Base-by-base conservation (phyloP, 306 rosid species). In the Lithocarpus polystachyus region DNA sequence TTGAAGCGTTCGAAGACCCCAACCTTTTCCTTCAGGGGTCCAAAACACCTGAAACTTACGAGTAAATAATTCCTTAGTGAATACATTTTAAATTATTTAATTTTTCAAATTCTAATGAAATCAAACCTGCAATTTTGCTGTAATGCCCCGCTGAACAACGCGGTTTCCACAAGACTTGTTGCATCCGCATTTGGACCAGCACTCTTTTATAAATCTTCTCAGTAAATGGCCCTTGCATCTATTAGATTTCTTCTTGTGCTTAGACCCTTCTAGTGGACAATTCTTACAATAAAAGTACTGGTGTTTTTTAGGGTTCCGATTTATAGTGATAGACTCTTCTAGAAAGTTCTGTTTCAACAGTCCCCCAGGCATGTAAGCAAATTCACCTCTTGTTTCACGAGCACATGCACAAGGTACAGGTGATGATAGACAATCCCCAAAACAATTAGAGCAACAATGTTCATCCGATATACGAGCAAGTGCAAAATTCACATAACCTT, bases 21-120 rank as follows among this genome's bases (percentile, higher is more conserved):
- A 82, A 8, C 86, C 82, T 68, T 78, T 82, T 35, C 86, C 86
- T 24, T 82, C 79, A 0, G 73, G 68, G 2, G 82, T 78, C 29
- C 17, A 57, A 77, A 78, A 78, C 59, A 82, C 82, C 86, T 82
- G 56, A 52, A 68, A 68, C 54, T 54, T 68, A 69, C 52, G 48
- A 26, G 35, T 10, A 26, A 18, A 65, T 26, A 28, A 65, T 5
- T 19, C 5, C n/a, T 65, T 12, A 72, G 61, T 24, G 54, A 5
- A 2, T 12, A 48, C 5, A 48, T 3, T 48, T 48, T 23, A 52
- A 52, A 28, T 8, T 12, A 11, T 72, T 72, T 43, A 37, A 40
- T 15, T 10, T 40, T 9, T 48, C 56, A 71, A 71, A 6, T 22
- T 61, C 31, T 10, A 60, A 62, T 26, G 60, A 54, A 72, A 13